Percentiles rank a stretch among this genome's conserved stretches.
Evolutionary conservation across 2,329 filamentous ascomycete species (phyloP).

Genomic region (Diplodia scrobiculata): DNA sequence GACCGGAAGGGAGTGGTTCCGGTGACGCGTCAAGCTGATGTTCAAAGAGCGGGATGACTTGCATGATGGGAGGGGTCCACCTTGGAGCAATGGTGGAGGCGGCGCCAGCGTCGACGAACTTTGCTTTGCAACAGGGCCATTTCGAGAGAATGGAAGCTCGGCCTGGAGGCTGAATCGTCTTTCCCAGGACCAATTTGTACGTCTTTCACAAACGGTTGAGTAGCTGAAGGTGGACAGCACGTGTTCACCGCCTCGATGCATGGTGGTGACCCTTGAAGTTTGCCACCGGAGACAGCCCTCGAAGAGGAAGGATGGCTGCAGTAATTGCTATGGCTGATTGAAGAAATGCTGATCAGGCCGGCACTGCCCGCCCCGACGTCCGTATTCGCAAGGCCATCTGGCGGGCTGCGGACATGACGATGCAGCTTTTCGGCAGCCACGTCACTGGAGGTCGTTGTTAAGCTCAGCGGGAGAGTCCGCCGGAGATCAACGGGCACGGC

Average conservation of each 20-base stretch:
- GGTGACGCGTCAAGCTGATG: not conserved
- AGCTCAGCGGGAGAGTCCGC: not conserved
- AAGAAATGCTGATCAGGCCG: not conserved
- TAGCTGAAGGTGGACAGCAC: not conserved
- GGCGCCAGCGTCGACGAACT: not conserved
- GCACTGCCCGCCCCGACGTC: not conserved
- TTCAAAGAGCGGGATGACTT: constrained; percentile 16
- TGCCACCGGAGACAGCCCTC: constrained; percentile 4
- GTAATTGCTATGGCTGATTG: not conserved
- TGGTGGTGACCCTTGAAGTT: not conserved
- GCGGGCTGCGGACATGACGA: not conserved
- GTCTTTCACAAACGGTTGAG: not conserved
- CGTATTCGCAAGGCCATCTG: not conserved
- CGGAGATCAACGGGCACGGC: not conserved
- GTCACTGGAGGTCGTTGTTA: not conserved
- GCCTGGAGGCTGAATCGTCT: not conserved
- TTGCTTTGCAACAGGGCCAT: not conserved
- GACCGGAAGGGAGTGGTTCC: not conserved
- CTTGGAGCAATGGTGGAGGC: constrained; percentile 3
- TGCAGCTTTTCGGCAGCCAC: constrained; percentile 4
- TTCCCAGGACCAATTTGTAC: not conserved
- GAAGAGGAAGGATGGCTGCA: not conserved
- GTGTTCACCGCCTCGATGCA: constrained; percentile 4
- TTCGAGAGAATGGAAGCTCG: not conserved
- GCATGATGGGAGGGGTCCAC: constrained; percentile 1